phyloP scores from a whole-genome alignment of 1,139 yeast species.

The Blastobotrys proliferans region DNA sequence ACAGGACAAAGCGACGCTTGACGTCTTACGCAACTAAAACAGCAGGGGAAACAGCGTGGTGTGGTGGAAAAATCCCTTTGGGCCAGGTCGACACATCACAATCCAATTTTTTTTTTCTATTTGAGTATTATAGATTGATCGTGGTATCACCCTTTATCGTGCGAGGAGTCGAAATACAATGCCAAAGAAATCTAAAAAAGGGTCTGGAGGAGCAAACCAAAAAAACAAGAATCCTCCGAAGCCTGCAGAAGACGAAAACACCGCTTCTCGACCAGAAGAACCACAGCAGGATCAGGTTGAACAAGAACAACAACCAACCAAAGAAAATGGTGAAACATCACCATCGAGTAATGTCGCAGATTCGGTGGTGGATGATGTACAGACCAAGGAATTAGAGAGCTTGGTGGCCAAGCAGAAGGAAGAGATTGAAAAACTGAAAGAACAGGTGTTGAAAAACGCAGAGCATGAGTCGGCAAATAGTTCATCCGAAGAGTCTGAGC shows the following conservation, averaged over 20 bases:
- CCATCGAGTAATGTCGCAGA: constrained; percentile 1
- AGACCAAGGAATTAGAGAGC: constrained; percentile 5
- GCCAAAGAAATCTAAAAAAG: neutral
- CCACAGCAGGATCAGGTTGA: too few relatives aligned
- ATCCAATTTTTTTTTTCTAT: too few relatives aligned
- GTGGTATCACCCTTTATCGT: too few relatives aligned
- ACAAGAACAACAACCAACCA: too few relatives aligned
- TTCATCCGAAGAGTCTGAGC: constrained; percentile 4
- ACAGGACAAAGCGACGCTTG: too few relatives aligned
- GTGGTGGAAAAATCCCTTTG: too few relatives aligned
- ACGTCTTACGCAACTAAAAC: too few relatives aligned
- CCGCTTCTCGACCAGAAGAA: neutral
- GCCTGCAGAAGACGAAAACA: neutral
- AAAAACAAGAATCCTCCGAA: neutral
- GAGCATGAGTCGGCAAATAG: constrained; percentile 6
- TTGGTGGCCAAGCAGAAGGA: constrained; percentile 17
- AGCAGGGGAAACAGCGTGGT: too few relatives aligned
- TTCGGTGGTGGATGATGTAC: constrained; percentile 1
- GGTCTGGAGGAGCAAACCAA: neutral
- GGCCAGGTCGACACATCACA: too few relatives aligned
- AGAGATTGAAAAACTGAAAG: constrained; percentile 12
- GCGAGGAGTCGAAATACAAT: too few relatives aligned
- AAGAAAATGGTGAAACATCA: constrained; percentile 11
- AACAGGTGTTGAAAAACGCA: constrained; percentile 9
- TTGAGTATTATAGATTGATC: too few relatives aligned